phyloP scores from a whole-genome alignment of 768 basidiomycete species.

The Mycena amicta region DNA sequence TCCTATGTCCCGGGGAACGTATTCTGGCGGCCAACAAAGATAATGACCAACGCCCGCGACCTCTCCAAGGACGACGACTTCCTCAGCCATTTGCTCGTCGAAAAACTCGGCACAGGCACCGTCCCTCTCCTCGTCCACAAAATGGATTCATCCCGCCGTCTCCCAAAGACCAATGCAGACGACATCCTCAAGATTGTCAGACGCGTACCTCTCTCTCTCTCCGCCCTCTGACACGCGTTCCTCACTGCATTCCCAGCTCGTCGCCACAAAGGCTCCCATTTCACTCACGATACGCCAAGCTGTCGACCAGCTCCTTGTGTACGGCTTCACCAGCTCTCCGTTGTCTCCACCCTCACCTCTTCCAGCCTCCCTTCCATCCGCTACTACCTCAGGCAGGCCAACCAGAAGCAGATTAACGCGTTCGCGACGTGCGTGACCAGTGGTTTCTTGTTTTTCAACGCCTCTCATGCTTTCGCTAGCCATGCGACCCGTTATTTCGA shows the following conservation, averaged over 20 bases:
- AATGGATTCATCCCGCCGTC: constrained; percentile 77
- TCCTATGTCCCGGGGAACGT: constrained; percentile 31
- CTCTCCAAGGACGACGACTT: constrained; percentile 90
- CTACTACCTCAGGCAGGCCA: constrained; percentile 74
- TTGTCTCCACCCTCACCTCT: constrained; percentile 25
- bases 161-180: constrained; percentile 73
- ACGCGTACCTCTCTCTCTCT: constrained; percentile 59
- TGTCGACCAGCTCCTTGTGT: constrained; percentile 80
- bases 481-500: constrained; percentile 90
- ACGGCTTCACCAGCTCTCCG: constrained; percentile 34
- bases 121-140: constrained; percentile 88
- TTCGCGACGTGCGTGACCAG: constrained; percentile 80
- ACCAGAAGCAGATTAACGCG: constrained; percentile 86
- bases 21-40: constrained; percentile 80
- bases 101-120: constrained; percentile 80
- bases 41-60: constrained; percentile 84
- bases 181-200: constrained; percentile 72
- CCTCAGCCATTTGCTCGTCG: constrained; percentile 85
- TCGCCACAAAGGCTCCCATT: constrained; percentile 54
- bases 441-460: constrained; percentile 27
- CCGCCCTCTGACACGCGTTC: constrained; percentile 29
- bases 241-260: constrained; percentile 48
- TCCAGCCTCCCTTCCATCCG: constrained; percentile 72
- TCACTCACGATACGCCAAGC: constrained; percentile 67
- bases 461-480: constrained; percentile 41